Conservation (phyloP, 805 yeast genomes). For the Monosporozyma yasuniensis region DNA sequence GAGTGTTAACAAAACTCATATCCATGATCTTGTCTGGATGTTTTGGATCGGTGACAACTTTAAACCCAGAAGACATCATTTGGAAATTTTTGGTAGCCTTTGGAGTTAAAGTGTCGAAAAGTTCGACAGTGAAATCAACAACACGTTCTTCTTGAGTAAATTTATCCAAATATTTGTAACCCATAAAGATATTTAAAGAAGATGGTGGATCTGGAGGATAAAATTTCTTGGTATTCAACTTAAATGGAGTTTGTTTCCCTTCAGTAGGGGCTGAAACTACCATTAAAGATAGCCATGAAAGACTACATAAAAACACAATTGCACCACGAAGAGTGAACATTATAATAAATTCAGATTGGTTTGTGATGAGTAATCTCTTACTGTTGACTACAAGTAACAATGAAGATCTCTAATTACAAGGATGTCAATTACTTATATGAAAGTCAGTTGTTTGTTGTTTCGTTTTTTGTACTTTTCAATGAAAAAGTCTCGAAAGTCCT, state of each 20-base stretch:
- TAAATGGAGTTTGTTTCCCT: not conserved
- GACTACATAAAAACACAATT: not conserved
- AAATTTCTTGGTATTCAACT: constrained; percentile 4
- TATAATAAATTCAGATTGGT: not conserved
- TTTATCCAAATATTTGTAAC: constrained; percentile 21
- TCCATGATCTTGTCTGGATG: constrained; percentile 17
- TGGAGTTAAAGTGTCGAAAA: constrained; percentile 61
- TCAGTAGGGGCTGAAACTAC: not conserved
- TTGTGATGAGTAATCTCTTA: no score
- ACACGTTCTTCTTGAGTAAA: constrained; percentile 6
- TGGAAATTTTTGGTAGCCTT: constrained; percentile 53
- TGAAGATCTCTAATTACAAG: no score
- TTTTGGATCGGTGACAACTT: constrained; percentile 23
- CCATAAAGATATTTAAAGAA: constrained; percentile 19
- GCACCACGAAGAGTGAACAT: not conserved
- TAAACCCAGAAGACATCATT: constrained; percentile 38
- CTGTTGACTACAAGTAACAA: no score
- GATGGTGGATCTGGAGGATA: constrained; percentile 32
- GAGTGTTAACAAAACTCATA: constrained; percentile 1
- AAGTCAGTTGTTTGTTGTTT: no score
- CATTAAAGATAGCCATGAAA: not conserved
- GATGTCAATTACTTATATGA: no score
- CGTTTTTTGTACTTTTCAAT: no score
- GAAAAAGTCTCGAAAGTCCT: no score
- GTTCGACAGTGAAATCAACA: constrained; percentile 42